phyloP scores from a whole-genome alignment of 768 basidiomycete genomes.

The Lentinus tigrinus region DNA sequence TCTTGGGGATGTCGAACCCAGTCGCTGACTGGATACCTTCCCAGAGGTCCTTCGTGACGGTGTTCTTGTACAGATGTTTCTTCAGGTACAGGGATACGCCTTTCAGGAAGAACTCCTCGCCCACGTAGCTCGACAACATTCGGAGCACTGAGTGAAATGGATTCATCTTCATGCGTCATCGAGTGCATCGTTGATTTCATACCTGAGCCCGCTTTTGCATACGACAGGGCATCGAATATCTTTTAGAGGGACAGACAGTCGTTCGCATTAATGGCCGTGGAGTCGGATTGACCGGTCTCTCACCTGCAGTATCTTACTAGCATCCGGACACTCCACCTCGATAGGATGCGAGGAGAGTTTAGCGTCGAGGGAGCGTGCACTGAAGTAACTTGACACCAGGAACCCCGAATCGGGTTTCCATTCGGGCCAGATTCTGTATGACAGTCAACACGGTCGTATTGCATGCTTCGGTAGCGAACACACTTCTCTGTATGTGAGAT shows the following conservation, averaged over 20 bases:
- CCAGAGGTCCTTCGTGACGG: conserved; percentile 85
- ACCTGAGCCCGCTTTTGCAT: conserved; percentile 84
- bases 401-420: conserved; percentile 86
- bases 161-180: neutral
- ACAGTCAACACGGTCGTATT: neutral
- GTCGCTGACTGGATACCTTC: conserved; percentile 77
- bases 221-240: conserved; percentile 89
- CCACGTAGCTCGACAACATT: conserved; percentile 88
- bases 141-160: conserved; percentile 60
- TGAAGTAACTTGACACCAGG: conserved; percentile 69
- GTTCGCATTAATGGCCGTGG: neutral
- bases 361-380: conserved; percentile 81
- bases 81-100: conserved; percentile 93
- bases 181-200: neutral
- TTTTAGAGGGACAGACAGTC: conserved; percentile 27
- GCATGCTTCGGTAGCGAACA: neutral
- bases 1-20: conserved; percentile 66
- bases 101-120: conserved; percentile 83
- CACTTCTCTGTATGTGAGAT: conserved; percentile 45
- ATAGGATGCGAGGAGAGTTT: conserved; percentile 91
- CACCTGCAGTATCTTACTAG: conserved; percentile 79
- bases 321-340: conserved; percentile 87
- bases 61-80: conserved; percentile 81
- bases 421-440: conserved; percentile 69
- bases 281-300: neutral